phyloP scores from a whole-genome alignment of 176 grass and related monocot genomes.

The Microstegium vimineum region DNA sequence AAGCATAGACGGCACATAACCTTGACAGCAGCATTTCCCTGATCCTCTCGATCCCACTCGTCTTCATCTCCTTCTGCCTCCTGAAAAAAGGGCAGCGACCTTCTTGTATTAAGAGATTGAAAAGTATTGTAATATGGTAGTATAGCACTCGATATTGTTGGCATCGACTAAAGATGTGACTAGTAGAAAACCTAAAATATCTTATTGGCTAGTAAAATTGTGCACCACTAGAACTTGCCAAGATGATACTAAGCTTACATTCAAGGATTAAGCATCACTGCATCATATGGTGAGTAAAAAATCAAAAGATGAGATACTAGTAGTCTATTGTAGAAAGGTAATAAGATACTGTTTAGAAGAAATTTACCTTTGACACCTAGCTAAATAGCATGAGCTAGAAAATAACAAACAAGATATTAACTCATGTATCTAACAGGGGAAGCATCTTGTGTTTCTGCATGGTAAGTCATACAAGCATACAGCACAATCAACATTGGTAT shows the following conservation, averaged over 20 bases:
- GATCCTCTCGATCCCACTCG: conserved; percentile 41
- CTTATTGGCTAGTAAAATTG: not conserved
- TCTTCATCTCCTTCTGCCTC: conserved; percentile 49
- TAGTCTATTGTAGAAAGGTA: not conserved
- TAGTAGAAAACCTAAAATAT: not conserved
- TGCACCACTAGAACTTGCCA: not conserved
- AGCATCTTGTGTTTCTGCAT: not conserved
- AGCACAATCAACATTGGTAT: not conserved
- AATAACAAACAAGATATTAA: not conserved
- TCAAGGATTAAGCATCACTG: not conserved
- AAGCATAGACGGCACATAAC: conserved; percentile 92
- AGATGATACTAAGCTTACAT: not conserved
- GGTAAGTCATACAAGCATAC: not conserved
- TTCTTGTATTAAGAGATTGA: conserved; percentile 4
- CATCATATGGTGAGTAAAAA: not conserved
- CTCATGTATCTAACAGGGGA: not conserved
- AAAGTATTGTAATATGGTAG: not conserved
- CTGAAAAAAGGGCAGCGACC: conserved; percentile 18
- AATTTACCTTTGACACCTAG: not conserved
- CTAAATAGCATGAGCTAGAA: not conserved
- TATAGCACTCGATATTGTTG: not conserved
- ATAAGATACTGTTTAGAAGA: not conserved
- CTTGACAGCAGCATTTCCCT: conserved; percentile 66
- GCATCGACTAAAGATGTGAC: conserved; percentile 4
- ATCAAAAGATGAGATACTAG: not conserved